Percentiles rank a stretch among this genome's conserved stretches.
These are phyloP conservation scores for Letharia columbiana DNA, from an alignment of 495 filamentous ascomycete species.

Conservation along the genomic window DNA sequence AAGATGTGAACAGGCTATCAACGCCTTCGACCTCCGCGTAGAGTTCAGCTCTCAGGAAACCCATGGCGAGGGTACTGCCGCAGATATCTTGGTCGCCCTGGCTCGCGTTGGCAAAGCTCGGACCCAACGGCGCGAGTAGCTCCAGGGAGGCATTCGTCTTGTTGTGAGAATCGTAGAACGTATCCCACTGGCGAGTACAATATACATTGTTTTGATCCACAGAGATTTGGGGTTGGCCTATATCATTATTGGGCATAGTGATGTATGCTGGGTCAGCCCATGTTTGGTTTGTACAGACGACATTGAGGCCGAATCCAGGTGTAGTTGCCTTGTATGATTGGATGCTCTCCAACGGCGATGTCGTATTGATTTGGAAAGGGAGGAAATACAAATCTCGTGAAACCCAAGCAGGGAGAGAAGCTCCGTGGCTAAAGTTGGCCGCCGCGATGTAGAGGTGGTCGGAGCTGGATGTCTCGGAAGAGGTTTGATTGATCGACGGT, in stretches of 20 bases:
- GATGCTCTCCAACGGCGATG: not conserved
- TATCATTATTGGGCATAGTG: not conserved
- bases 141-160: conserved; percentile 9
- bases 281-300: conserved; percentile 15
- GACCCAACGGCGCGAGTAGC: conserved; percentile 2
- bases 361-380: conserved; percentile 27
- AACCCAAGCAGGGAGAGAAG: conserved; percentile 33
- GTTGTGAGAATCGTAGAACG: no score
- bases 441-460: conserved; percentile 26
- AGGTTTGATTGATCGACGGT: conserved; percentile 6
- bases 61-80: not conserved
- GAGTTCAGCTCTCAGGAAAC: not conserved
- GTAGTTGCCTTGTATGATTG: conserved; percentile 17
- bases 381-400: conserved; percentile 28
- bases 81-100: not conserved
- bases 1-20: conserved; percentile 8
- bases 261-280: not conserved
- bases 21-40: not conserved
- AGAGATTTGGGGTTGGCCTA: not conserved
- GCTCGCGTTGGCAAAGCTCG: conserved; percentile 1
- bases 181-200: not conserved
- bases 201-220: no score
- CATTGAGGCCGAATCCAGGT: conserved; percentile 24
- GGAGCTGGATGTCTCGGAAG: not conserved
- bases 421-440: conserved; percentile 29